These are phyloP conservation scores for Xerocomus nothofagi DNA, from an alignment of 1,284 basidiomycete genomes.

Conservation along the genomic window DNA sequence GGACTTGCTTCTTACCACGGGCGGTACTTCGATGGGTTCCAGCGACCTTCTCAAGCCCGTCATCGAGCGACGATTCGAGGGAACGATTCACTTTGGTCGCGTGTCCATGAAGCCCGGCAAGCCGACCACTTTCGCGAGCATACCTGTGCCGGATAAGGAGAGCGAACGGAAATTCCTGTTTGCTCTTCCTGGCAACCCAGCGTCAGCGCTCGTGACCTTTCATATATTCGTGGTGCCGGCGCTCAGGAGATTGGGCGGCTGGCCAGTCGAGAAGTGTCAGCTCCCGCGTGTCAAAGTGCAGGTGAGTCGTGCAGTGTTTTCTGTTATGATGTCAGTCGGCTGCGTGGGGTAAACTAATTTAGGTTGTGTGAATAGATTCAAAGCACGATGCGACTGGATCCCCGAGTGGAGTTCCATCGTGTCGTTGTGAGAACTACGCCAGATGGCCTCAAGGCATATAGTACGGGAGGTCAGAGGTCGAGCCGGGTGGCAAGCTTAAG, in stretches of 20 bases:
- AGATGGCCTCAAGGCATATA: constrained; percentile 61
- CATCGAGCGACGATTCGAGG: constrained; percentile 75
- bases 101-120: constrained; percentile 74
- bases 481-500: constrained; percentile 76
- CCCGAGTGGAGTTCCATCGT: constrained; percentile 81
- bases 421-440: constrained; percentile 55
- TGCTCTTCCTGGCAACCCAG: constrained; percentile 87
- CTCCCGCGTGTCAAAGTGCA: constrained; percentile 67
- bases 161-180: constrained; percentile 62
- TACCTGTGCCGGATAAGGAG: constrained; percentile 43
- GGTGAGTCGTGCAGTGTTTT: constrained; percentile 38
- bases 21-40: constrained; percentile 90
- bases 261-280: constrained; percentile 52
- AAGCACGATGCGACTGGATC: constrained; percentile 64
- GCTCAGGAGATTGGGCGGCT: constrained; percentile 72
- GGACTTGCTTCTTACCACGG: constrained; percentile 81
- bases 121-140: constrained; percentile 84
- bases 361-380: constrained; percentile 45
- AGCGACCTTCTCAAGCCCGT: constrained; percentile 85
- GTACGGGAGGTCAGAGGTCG: constrained; percentile 84
- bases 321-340: not conserved
- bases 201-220: constrained; percentile 86
- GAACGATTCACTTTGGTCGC: constrained; percentile 79
- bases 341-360: not conserved
- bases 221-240: constrained; percentile 84